phyloP scores from a whole-genome alignment of 805 yeast species.

The Phaffomyces thermotolerans region DNA sequence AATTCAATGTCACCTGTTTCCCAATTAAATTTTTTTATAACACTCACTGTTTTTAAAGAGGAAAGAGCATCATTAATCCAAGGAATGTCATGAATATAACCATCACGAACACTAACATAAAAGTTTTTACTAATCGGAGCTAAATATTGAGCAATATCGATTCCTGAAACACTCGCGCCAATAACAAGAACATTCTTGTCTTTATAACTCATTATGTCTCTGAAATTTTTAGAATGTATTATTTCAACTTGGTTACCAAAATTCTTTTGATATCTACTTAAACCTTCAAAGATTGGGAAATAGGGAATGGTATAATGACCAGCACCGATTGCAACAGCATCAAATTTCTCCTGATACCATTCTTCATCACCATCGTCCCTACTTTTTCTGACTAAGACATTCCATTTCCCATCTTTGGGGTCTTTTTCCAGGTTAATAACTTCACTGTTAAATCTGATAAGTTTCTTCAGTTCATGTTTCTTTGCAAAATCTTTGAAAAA shows the following conservation, averaged over 20 bases:
- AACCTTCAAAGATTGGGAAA: slow-evolving; percentile 43
- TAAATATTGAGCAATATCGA: slow-evolving; percentile 38
- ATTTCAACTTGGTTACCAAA: slow-evolving; percentile 35
- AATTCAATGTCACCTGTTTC: slow-evolving; percentile 20
- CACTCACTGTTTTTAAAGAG: slow-evolving; percentile 21
- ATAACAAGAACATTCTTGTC: slow-evolving; percentile 36
- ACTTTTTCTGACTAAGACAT: slow-evolving; percentile 30
- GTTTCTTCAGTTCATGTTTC: slow-evolving; percentile 22
- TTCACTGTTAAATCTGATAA: slow-evolving; percentile 33
- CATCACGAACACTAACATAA: slow-evolving; percentile 48
- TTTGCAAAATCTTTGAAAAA: slow-evolving; percentile 26
- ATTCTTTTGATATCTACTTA: slow-evolving; percentile 33
- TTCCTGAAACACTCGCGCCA: slow-evolving; percentile 39
- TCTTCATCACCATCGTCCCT: slow-evolving; percentile 18
- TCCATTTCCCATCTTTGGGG: slow-evolving; percentile 15
- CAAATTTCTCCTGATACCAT: slow-evolving; percentile 44
- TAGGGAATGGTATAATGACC: slow-evolving; percentile 55
- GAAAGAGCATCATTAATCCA: slow-evolving; percentile 26
- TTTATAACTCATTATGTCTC: slow-evolving; percentile 32
- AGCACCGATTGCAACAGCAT: slow-evolving; percentile 49
- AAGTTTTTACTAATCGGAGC: slow-evolving; percentile 26
- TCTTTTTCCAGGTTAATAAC: slow-evolving; percentile 32
- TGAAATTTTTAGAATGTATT: slow-evolving; percentile 45
- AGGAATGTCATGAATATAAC: slow-evolving; percentile 41
- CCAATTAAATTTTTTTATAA: slow-evolving; percentile 22